Percentiles rank a stretch among this genome's conserved stretches.
These are phyloP conservation scores for Sesbania bispinosa DNA, from an alignment of 306 rosid genomes.

Conservation along the genomic window DNA sequence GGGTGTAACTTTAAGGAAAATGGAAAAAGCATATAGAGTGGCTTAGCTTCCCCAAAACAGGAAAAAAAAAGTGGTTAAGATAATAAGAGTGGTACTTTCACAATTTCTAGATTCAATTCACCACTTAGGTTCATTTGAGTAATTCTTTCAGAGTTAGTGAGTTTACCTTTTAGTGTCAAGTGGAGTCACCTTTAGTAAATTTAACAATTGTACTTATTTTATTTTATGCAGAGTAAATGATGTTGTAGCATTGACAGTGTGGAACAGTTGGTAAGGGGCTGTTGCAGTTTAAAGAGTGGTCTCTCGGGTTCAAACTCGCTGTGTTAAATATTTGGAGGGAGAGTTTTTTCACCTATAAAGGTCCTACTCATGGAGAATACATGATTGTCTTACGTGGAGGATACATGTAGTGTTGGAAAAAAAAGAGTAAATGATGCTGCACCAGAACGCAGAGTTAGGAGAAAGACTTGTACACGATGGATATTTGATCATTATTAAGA, in stretches of 20 bases:
- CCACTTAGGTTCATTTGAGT: background rate
- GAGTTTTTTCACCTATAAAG: too few species aligned
- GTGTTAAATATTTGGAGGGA: too few species aligned
- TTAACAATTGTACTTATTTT: background rate
- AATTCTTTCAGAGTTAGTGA: background rate
- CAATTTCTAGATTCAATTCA: conserved; percentile 1
- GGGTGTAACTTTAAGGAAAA: too few species aligned
- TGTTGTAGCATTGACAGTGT: too few species aligned
- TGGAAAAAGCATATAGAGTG: background rate
- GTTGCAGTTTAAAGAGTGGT: too few species aligned
- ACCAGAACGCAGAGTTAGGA: background rate
- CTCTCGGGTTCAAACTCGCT: too few species aligned
- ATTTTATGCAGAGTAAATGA: background rate
- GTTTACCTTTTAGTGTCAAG: background rate
- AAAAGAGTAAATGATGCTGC: background rate
- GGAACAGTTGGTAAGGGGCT: too few species aligned
- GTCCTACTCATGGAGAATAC: too few species aligned
- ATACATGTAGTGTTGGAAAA: too few species aligned
- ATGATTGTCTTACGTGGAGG: too few species aligned
- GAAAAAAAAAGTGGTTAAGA: background rate
- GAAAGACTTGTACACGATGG: background rate
- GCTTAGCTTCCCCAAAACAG: background rate
- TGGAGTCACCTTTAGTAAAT: background rate
- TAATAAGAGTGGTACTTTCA: background rate
- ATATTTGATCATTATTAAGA: background rate